Conservation (phyloP, 2,329 filamentous ascomycete species). For the Cryphonectria carpinicola region DNA sequence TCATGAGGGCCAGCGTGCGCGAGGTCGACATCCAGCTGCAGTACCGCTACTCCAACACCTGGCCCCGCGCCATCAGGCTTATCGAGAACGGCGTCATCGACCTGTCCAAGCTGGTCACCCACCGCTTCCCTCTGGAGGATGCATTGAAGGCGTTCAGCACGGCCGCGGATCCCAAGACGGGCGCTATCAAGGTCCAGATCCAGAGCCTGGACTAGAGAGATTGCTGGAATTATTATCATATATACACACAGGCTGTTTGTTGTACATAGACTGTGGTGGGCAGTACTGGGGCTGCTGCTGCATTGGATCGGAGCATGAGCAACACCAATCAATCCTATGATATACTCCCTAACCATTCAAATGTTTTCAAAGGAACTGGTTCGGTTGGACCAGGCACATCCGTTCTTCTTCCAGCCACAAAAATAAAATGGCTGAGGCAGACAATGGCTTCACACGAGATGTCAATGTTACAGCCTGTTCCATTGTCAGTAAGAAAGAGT, state of each 20-base stretch:
- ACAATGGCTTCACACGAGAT: neutral
- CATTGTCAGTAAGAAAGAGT: neutral
- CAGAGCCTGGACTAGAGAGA: conserved; percentile 63
- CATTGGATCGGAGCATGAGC: neutral
- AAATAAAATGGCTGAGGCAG: too few relatives aligned
- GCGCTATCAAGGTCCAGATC: conserved; percentile 98
- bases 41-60: conserved; percentile 95
- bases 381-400: neutral
- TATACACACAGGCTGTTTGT: neutral
- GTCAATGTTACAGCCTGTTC: neutral
- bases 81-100: conserved; percentile 84
- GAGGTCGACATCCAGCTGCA: conserved; percentile 97
- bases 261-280: neutral
- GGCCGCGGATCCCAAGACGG: conserved; percentile 83
- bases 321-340: neutral
- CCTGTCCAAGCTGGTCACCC: conserved; percentile 81
- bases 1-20: conserved; percentile 87
- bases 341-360: neutral
- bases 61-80: conserved; percentile 89
- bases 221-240: neutral
- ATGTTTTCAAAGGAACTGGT: neutral
- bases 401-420: neutral
- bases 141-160: conserved; percentile 89
- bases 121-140: conserved; percentile 84
- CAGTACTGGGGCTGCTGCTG: neutral